Conservation (phyloP, 179 eudicot species). For the Nepenthes alata region DNA sequence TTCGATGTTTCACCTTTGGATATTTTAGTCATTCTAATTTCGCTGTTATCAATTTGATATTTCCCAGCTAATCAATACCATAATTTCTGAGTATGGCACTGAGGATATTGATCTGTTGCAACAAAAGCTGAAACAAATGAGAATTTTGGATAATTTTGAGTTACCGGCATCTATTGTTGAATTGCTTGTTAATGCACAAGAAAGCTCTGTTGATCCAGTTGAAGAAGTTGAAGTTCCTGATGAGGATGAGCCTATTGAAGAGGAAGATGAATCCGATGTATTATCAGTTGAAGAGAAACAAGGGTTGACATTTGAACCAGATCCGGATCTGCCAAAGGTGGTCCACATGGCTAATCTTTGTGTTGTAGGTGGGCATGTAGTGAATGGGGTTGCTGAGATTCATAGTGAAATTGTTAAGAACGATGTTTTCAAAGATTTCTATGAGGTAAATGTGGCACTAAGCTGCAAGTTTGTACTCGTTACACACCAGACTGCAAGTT, state of each 20-base stretch:
- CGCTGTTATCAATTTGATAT: not conserved
- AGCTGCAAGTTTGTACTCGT: not conserved
- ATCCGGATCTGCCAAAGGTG: conserved; percentile 51
- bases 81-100: conserved; percentile 44
- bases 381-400: conserved; percentile 35
- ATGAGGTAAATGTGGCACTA: conserved; percentile 33
- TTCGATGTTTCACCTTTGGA: conserved; percentile 22
- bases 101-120: conserved; percentile 53
- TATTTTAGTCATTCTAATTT: conserved; percentile 8
- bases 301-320: conserved; percentile 22
- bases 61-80: conserved; percentile 44
- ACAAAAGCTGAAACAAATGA: conserved; percentile 56
- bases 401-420: conserved; percentile 73
- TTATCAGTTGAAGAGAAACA: conserved; percentile 14
- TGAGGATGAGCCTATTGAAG: conserved; percentile 18
- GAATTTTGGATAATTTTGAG: conserved; percentile 64
- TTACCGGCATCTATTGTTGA: conserved; percentile 40
- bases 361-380: conserved; percentile 88
- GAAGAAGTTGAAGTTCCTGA: conserved; percentile 18
- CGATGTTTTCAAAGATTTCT: conserved; percentile 82
- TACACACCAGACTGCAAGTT: not conserved
- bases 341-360: conserved; percentile 94
- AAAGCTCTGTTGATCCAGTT: conserved; percentile 20
- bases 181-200: conserved; percentile 35
- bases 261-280: conserved; percentile 3